These are phyloP conservation scores for Cylindrotheca fusiformis DNA, from an alignment of 108 stramenopile genomes.

Conservation along the genomic window DNA sequence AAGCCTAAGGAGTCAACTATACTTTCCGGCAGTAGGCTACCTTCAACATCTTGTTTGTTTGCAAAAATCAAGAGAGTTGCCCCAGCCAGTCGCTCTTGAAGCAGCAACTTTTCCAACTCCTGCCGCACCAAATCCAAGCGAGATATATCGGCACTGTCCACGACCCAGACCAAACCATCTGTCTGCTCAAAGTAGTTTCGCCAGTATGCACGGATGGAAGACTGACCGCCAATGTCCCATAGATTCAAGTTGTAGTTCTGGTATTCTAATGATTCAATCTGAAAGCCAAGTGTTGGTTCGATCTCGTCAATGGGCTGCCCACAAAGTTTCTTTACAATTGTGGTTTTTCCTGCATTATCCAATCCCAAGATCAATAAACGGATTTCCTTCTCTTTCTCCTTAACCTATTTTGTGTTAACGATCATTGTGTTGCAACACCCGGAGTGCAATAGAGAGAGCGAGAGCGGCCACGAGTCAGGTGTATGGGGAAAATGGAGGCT, in stretches of 20 bases:
- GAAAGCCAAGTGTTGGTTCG: constrained; percentile 97
- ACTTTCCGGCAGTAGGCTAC: constrained; percentile 75
- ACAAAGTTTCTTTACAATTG: constrained; percentile 89
- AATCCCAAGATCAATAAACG: constrained; percentile 95
- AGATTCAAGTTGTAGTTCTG: constrained; percentile 68
- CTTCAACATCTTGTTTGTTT: constrained; percentile 97
- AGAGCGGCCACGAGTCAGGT: too few species aligned
- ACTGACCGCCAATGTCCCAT: constrained; percentile 99
- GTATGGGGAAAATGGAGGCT: too few species aligned
- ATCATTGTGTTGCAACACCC: too few species aligned
- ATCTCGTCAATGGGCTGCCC: constrained; percentile 93
- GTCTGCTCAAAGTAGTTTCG: constrained; percentile 98
- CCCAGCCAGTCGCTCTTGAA: constrained; percentile 97
- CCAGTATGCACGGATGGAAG: constrained; percentile 99
- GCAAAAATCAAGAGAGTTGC: constrained; percentile 95
- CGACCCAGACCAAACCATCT: constrained; percentile 98
- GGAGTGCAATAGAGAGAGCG: too few species aligned
- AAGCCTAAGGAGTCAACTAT: constrained; percentile 83
- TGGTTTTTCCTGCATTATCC: constrained; percentile 97
- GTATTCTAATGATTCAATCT: constrained; percentile 95
- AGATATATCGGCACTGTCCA: constrained; percentile 87
- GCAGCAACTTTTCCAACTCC: constrained; percentile 83
- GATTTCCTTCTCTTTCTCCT: constrained; percentile 96
- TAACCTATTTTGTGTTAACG: too few species aligned
- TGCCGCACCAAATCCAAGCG: constrained; percentile 82